Base-by-base conservation (phyloP, 768 basidiomycete genomes). In the Coprinopsis cinerea region DNA sequence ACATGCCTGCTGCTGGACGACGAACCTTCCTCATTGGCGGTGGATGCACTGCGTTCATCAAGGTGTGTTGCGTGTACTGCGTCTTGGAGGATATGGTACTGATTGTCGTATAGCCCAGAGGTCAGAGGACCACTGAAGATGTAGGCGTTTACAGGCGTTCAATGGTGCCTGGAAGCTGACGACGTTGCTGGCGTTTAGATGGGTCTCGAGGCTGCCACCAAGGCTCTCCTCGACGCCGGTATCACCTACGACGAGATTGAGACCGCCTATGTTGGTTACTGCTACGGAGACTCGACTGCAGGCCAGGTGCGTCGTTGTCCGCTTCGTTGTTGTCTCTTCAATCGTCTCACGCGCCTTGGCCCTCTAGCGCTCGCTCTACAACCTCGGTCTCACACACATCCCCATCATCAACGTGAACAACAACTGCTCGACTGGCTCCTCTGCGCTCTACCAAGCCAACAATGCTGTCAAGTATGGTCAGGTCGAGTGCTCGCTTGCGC, bases 391-490 rank as follows among this genome's bases (percentile, higher is more conserved):
- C 63, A 92, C 89, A 0, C 74, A 81, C 27, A 91, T 92, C 51
- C 89, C 90, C 0, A 83, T 92, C 59, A 76, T 84, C 44, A 92
- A 92, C 57, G 86, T 92, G 36, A 91, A 89, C 71, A 92, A 92
- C 67, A 88, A 88, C 64, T 91, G 89, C 59, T 83, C 88, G 2
- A 89, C 89, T 0, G 89, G 88, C 3, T 85, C 83, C 44, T 76
- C 85, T 0, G 88, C 91, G 4, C 72, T 92, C 18, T 88, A 77
- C 63, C 77, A 85, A 40, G 87, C 85, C 5, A 85, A 84, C 55
- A 81, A 75, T 20, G 73, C 78, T 7, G 79, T 92, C 39, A 87
- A 83, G 61, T 76, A 75, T 34, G 85, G 84, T 13, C 73, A 82
- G 48, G 79, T 71, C 1, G 83, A 88, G 48, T 91, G 89, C 60